Conservation (phyloP, 176 grass and related monocot species). For the Oryza glumipatula region DNA sequence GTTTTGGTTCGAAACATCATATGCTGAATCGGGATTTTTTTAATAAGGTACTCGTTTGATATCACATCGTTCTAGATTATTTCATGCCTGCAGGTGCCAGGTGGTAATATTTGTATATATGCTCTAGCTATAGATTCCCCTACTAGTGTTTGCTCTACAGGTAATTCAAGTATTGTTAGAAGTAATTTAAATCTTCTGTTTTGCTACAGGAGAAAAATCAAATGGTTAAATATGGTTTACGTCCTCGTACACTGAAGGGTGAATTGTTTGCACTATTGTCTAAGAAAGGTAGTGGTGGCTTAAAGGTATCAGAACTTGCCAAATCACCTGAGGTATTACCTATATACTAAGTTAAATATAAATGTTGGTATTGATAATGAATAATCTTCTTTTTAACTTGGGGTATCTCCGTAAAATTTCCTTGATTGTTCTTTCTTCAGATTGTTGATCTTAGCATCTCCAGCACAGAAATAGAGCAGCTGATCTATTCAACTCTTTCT, state of each 20-base stretch:
- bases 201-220: conserved; percentile 75
- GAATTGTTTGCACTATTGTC: conserved; percentile 89
- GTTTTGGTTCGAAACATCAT: conserved; percentile 80
- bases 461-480: conserved; percentile 61
- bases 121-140: not conserved
- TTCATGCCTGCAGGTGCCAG: conserved; percentile 2
- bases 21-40: conserved; percentile 59
- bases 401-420: conserved; percentile 25
- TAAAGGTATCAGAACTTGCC: conserved; percentile 75
- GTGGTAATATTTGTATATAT: conserved; percentile 31
- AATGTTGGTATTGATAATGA: conserved; percentile 19
- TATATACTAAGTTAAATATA: conserved; percentile 16
- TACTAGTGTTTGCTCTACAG: conserved; percentile 1
- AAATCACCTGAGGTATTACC: conserved; percentile 70
- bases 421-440: conserved; percentile 57
- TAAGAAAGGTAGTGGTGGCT: conserved; percentile 81
- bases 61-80: conserved; percentile 28
- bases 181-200: conserved; percentile 29
- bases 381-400: conserved; percentile 29
- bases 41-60: conserved; percentile 66
- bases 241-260: conserved; percentile 76
- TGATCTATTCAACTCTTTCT: conserved; percentile 76
- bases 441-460: conserved; percentile 66
- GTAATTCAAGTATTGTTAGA: conserved; percentile 30
- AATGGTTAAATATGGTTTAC: conserved; percentile 94